Conservation (phyloP, 495 filamentous ascomycete genomes). For the Xylaria intraflava region DNA sequence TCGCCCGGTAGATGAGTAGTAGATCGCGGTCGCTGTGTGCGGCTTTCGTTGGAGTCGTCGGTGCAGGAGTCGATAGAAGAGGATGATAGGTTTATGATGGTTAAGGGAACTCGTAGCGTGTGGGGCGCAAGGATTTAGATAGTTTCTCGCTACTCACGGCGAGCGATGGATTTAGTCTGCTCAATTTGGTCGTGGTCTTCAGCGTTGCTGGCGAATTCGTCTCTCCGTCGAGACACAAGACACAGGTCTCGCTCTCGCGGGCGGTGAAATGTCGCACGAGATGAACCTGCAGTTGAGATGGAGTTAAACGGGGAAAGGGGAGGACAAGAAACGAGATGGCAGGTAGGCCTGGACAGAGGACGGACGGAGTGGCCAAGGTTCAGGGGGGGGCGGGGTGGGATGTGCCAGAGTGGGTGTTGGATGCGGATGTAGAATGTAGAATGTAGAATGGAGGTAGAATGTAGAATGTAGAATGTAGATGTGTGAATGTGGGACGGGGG, state of each 20-base stretch:
- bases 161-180: neutral
- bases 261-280: conserved; percentile 14
- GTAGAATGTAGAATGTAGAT: neutral
- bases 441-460: neutral
- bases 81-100: neutral
- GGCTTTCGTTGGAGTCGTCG: neutral
- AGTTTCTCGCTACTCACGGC: neutral
- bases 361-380: conserved; percentile 11
- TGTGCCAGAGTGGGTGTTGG: too few species aligned
- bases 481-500: too few species aligned
- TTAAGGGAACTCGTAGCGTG: neutral
- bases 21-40: neutral
- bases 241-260: conserved; percentile 15
- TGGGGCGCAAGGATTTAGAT: neutral
- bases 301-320: conserved; percentile 14
- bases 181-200: neutral
- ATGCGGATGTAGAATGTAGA: neutral
- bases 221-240: conserved; percentile 15
- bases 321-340: conserved; percentile 8
- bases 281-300: conserved; percentile 11
- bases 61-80: neutral
- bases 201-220: conserved; percentile 7
- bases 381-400: conserved; percentile 1
- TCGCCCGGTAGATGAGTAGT: neutral
- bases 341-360: conserved; percentile 1